A percentile compares a stretch with the other conserved stretches of the same genome.
Conservation (phyloP, 345 rosid species). For the Camelina sativa region DNA sequence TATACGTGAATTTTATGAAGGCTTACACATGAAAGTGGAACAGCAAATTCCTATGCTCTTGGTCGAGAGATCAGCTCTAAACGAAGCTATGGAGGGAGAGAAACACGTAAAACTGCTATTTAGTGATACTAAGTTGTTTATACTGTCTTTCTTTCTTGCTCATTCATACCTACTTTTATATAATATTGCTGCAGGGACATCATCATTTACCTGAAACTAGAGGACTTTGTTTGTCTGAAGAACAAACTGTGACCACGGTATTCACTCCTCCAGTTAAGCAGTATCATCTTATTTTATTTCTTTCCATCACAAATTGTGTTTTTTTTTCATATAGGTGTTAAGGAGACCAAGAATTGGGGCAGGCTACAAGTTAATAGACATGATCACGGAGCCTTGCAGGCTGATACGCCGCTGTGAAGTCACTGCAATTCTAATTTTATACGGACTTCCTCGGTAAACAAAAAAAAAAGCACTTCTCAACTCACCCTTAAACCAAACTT, state of each 20-base stretch:
- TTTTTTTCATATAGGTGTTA: constrained; percentile 34
- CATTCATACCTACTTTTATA: neutral
- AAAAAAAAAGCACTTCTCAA: constrained; percentile 10
- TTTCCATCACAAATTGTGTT: neutral
- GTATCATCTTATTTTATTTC: neutral
- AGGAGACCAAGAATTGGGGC: constrained; percentile 81
- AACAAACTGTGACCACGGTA: constrained; percentile 86
- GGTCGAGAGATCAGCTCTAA: constrained; percentile 85
- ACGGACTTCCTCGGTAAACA: constrained; percentile 88
- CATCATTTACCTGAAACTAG: constrained; percentile 97
- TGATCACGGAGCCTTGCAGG: constrained; percentile 83
- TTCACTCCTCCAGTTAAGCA: constrained; percentile 22
- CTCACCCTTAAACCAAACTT: neutral
- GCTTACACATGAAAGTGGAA: constrained; percentile 81
- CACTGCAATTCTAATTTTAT: constrained; percentile 94
- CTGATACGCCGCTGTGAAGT: constrained; percentile 89
- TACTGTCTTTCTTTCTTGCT: neutral
- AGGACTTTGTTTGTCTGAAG: constrained; percentile 98
- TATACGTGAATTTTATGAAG: constrained; percentile 81
- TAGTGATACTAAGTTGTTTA: neutral
- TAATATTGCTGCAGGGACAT: constrained; percentile 62
- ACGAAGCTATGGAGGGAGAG: constrained; percentile 77
- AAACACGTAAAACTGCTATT: constrained; percentile 48
- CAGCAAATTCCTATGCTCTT: constrained; percentile 78
- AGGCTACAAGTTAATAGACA: constrained; percentile 64